phyloP scores from a whole-genome alignment of 768 basidiomycete species.

The Obba rivulosa region DNA sequence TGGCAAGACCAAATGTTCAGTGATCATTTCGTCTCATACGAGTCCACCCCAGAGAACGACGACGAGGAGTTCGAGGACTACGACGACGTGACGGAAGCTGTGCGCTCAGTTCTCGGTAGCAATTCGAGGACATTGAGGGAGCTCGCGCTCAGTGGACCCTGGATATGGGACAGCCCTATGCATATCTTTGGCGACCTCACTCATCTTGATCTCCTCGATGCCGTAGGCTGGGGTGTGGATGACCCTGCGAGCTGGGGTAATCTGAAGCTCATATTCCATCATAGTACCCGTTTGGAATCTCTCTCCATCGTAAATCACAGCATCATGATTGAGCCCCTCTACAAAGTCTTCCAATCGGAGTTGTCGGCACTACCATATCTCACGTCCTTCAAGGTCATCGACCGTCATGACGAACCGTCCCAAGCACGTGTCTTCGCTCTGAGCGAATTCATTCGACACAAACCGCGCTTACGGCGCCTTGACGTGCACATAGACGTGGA shows the following conservation, averaged over 20 bases:
- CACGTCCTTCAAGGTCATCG: too few species aligned
- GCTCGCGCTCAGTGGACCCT: slow-evolving; percentile 1
- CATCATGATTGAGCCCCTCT: too few species aligned
- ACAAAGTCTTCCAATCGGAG: too few species aligned
- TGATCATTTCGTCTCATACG: too few species aligned
- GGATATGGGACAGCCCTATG: slow-evolving; percentile 1
- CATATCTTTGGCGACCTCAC: slow-evolving; percentile 1
- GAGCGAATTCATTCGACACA: too few species aligned
- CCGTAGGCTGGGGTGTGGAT: not conserved
- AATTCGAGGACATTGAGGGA: not conserved
- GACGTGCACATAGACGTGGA: too few species aligned
- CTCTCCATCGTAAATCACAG: not conserved
- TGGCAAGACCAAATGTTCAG: not conserved
- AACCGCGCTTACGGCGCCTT: too few species aligned
- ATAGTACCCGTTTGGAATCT: slow-evolving; percentile 3
- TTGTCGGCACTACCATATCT: too few species aligned
- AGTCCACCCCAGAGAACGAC: too few species aligned
- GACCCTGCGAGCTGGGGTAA: not conserved
- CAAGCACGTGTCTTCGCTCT: too few species aligned
- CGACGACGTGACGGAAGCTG: not conserved
- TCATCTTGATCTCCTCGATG: slow-evolving; percentile 2
- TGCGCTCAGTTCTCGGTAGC: not conserved
- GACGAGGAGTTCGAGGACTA: too few species aligned
- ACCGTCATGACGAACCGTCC: too few species aligned
- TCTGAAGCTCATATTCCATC: slow-evolving; percentile 5